A percentile compares a stretch with the other conserved stretches of the same genome.
These are phyloP conservation scores for Schizosaccharomyces versatilis DNA, from an alignment of 1,139 yeast species.

Conservation along the genomic window DNA sequence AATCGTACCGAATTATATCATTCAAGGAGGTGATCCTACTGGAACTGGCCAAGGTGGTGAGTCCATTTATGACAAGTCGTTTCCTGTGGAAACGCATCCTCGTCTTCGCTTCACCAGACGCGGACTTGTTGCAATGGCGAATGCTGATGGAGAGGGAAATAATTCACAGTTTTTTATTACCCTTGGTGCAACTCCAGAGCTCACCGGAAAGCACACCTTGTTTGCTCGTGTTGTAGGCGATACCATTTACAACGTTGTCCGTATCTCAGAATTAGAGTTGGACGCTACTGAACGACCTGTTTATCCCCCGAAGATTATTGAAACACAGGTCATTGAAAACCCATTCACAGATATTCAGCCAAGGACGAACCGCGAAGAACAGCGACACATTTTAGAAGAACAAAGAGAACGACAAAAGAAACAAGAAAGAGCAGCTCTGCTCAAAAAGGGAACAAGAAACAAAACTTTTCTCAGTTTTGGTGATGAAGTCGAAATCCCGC, in stretches of 20 bases:
- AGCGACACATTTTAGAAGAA: neutral
- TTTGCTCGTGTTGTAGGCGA: constrained; percentile 47
- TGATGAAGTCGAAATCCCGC: constrained; percentile 18
- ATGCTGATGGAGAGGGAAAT: constrained; percentile 38
- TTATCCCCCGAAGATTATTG: constrained; percentile 29
- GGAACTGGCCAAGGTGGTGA: constrained; percentile 33
- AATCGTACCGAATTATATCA: constrained; percentile 29
- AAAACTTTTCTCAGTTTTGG: constrained; percentile 16
- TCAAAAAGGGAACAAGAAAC: constrained; percentile 17
- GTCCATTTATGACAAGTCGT: constrained; percentile 24
- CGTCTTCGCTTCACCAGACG: constrained; percentile 24
- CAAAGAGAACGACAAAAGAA: constrained; percentile 12
- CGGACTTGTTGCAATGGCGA: constrained; percentile 35
- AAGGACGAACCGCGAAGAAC: constrained; percentile 11
- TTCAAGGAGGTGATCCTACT: constrained; percentile 32
- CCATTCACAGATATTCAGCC: constrained; percentile 29
- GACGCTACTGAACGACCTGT: constrained; percentile 25
- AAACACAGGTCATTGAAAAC: constrained; percentile 25
- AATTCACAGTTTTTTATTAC: constrained; percentile 45
- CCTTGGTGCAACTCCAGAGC: constrained; percentile 24
- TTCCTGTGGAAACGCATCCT: constrained; percentile 26
- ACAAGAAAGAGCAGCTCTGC: constrained; percentile 16
- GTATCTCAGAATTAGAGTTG: constrained; percentile 31
- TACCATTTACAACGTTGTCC: constrained; percentile 32
- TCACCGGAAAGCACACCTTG: constrained; percentile 29